These are phyloP conservation scores for Ganoderma lingzhi DNA, from an alignment of 1,284 basidiomycete genomes.

Conservation along the genomic window DNA sequence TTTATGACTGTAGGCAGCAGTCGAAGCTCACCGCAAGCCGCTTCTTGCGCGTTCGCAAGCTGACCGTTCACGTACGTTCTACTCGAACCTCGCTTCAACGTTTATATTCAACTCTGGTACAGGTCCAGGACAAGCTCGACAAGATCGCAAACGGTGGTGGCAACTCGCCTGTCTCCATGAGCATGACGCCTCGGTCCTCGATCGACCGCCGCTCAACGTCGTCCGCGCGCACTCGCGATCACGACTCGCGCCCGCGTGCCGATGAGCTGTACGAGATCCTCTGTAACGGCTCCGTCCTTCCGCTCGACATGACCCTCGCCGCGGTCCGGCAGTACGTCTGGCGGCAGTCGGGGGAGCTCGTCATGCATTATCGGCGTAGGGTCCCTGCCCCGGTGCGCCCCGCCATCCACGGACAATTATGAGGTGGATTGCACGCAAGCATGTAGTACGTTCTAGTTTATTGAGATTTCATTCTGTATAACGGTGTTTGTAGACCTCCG, in stretches of 20 bases:
- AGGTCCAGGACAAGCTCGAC: slow-evolving; percentile 91
- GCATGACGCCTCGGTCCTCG: slow-evolving; percentile 54
- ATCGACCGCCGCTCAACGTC: slow-evolving; percentile 45
- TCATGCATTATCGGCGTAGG: slow-evolving; percentile 83
- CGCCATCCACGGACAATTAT: neutral
- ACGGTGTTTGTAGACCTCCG: neutral
- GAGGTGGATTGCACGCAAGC: neutral
- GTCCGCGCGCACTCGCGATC: slow-evolving; percentile 28
- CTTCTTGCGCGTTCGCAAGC: slow-evolving; percentile 86
- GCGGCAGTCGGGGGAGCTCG: slow-evolving; percentile 82
- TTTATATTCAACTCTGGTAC: neutral
- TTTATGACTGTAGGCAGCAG: slow-evolving; percentile 58
- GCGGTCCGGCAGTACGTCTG: slow-evolving; percentile 89
- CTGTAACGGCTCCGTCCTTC: slow-evolving; percentile 84
- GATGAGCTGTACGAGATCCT: slow-evolving; percentile 90
- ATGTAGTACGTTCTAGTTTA: slow-evolving; percentile 2
- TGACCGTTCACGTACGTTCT: slow-evolving; percentile 78
- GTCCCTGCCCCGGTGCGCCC: slow-evolving; percentile 9
- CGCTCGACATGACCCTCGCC: slow-evolving; percentile 88
- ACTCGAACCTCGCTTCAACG: neutral
- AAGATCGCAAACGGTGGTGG: slow-evolving; percentile 47
- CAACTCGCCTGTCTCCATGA: slow-evolving; percentile 39
- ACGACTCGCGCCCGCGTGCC: slow-evolving; percentile 47
- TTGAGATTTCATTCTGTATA: slow-evolving; percentile 4
- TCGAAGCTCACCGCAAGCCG: slow-evolving; percentile 90